Evolutionary conservation across 2,329 filamentous ascomycete genomes (phyloP), one percentile per base, ranked within the genome.

Genomic region (Geosmithia flava): DNA sequence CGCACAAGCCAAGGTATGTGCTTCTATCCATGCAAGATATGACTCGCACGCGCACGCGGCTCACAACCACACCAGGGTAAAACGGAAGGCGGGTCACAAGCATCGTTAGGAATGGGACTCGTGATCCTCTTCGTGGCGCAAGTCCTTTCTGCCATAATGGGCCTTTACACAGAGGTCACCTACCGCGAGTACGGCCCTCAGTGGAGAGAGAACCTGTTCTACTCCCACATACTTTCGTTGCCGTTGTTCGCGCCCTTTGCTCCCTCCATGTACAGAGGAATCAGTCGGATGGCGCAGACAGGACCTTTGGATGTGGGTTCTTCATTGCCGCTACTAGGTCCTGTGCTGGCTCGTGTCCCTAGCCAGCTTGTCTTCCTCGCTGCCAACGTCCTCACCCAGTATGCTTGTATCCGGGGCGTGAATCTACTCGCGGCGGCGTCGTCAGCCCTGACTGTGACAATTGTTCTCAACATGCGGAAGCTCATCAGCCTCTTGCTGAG

Each of bases 161-260:
- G 93, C 4, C 77, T 96, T 29, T 97, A 95, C 62, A 91, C 91
- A 0, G 90, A 98, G 63, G 81, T 89, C 54, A 87, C 90, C 1
- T 98, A 97, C 68, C 77, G 77, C 50, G 77, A 76, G 49, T 89
- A 95, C 63, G 89, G 90, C 6, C 85, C 86, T 29, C 85, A 93
- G 63, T 97, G 93, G 88, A 85, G 84, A 56, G 93, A 97, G 64
- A 95, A 95, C 54, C 75, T 98, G 13, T 97, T 98, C 69, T 98
- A 97, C 69, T 94, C 87, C 2, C 81, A 85, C 54, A 62, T 87
- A 7, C 72, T 91, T 20, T 87, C 84, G 1, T 68, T 93, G 42
- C 85, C 87, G 0, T 71, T 93, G 20, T 93, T 91, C 59, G 58
- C 85, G 2, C 85, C 83, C 3, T 84, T 91, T 53, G 63, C 78